A percentile compares a stretch with the other conserved stretches of the same genome.
Evolutionary conservation across 1,284 basidiomycete genomes (phyloP).

Genomic region (Porogramme epimiltina): DNA sequence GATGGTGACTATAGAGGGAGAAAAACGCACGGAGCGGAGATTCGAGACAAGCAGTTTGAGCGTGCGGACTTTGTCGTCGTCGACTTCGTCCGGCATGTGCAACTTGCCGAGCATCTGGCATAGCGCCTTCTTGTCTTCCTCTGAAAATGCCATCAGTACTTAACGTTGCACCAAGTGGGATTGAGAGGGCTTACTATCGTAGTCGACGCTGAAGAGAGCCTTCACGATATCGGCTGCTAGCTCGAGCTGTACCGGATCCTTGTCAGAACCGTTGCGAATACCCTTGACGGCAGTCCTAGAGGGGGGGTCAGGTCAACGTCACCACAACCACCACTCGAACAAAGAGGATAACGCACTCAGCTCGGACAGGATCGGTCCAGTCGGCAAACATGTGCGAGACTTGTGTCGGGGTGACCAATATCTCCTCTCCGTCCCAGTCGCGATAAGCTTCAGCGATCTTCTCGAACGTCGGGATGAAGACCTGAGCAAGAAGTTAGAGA

Average conservation of each 20-base stretch:
- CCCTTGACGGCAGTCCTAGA: constrained; percentile 36
- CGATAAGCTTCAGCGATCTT: constrained; percentile 71
- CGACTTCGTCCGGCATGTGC: constrained; percentile 69
- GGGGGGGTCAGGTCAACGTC: not conserved
- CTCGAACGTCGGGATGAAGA: constrained; percentile 78
- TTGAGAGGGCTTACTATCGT: constrained; percentile 47
- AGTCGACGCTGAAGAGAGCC: constrained; percentile 51
- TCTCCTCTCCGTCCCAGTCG: constrained; percentile 75
- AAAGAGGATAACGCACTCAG: constrained; percentile 52
- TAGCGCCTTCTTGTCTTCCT: constrained; percentile 80
- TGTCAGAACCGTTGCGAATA: constrained; percentile 39
- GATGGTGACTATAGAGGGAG: not conserved
- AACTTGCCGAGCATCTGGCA: constrained; percentile 83
- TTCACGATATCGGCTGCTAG: constrained; percentile 78
- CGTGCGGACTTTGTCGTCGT: constrained; percentile 61
- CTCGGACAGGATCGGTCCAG: constrained; percentile 91
- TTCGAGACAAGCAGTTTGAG: constrained; percentile 62
- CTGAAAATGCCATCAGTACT: constrained; percentile 39
- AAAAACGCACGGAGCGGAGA: constrained; percentile 56
- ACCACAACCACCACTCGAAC: not conserved
- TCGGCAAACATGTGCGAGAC: constrained; percentile 87
- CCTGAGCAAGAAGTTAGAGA: too few relatives aligned
- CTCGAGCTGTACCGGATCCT: constrained; percentile 73
- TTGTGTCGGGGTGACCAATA: constrained; percentile 81
- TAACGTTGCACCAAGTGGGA: not conserved